These are phyloP conservation scores for Fonsecaea pedrosoi DNA, from an alignment of 2,329 filamentous ascomycete species.

Conservation along the genomic window DNA sequence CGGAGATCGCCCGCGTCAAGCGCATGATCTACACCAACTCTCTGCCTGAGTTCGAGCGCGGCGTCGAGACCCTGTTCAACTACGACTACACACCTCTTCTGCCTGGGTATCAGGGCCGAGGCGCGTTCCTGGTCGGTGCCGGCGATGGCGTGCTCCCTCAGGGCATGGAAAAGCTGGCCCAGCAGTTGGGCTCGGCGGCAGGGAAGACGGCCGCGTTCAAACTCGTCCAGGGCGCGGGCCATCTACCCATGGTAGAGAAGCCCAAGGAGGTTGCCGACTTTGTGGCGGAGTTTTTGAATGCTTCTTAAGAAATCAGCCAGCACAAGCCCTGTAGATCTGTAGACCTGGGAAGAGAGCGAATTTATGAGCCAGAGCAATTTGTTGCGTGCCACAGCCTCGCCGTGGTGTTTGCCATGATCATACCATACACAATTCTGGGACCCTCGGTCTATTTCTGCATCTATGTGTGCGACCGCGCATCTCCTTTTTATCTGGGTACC, in stretches of 20 bases:
- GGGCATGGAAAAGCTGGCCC: conserved; percentile 65
- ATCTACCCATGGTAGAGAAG: conserved; percentile 84
- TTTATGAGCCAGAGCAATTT: no score
- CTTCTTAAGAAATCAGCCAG: not conserved
- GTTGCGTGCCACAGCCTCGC: no score
- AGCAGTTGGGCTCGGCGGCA: conserved; percentile 68
- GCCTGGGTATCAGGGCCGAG: conserved; percentile 18
- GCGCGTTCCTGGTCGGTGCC: conserved; percentile 25
- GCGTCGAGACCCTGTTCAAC: conserved; percentile 23
- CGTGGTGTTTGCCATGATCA: no score
- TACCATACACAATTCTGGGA: no score
- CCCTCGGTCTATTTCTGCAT: no score
- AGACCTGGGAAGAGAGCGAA: no score
- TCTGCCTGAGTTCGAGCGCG: conserved; percentile 66
- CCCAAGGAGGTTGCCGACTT: conserved; percentile 55
- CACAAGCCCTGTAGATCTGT: no score
- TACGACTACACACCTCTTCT: conserved; percentile 27
- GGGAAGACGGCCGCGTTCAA: conserved; percentile 66
- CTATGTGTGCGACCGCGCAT: no score
- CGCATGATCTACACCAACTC: conserved; percentile 73
- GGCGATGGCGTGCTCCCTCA: conserved; percentile 74
- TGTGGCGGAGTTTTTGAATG: conserved; percentile 20
- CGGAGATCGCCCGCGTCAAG: conserved; percentile 64
- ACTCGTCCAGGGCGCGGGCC: conserved; percentile 73
- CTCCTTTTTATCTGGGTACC: no score